Evolutionary conservation across 345 rosid genomes (phyloP), one percentile per base, ranked within the genome.

Genomic region (Aegle marmelos): DNA sequence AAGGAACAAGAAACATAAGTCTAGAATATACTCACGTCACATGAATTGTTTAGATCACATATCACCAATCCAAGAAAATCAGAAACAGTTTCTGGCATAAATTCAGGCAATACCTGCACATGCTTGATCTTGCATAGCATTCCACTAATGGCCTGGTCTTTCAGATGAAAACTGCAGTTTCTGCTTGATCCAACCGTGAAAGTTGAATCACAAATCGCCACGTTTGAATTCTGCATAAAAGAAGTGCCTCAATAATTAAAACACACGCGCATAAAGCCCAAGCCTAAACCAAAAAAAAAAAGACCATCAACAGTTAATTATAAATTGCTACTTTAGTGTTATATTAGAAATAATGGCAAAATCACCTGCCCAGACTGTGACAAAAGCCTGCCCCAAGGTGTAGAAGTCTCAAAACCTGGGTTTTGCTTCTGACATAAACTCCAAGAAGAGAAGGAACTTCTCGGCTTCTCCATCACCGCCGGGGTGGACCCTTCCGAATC

Each of bases 351-450:
- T 19, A 59, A 73, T 17, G 45, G 33, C 9, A 10, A 70, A 70
- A 62, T 72, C 74, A 91, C 98, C 98, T 87, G 92, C 5, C 83
- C 90, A 74, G 89, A 90, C 84, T 91, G 93, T 25, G 98, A 82
- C 11, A 95, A 82, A 74, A 95, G 93, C 77, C 83, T 87, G 77
- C 94, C 89, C 98, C 98, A 91, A 21, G 97, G 93, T 6, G 80
- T 33, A 16, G 90, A 73, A 9, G 87, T 73, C 68, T 86, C 88
- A 4, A 79, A 81, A 68, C 54, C 77, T 8, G 81, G 74, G 56
- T 78, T 88, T 39, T 84, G 87, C 83, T 89, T 91, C 73, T 80
- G 91, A 79, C 57, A 78, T 53, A 68, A 72, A 79, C 76, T 86
- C 91, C 86, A 82, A 0, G 89, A 56, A 19, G 94, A 53, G 50